These are phyloP conservation scores for Plasmodium vinckei DNA, from an alignment of 169 alveolate species.

Conservation along the genomic window DNA sequence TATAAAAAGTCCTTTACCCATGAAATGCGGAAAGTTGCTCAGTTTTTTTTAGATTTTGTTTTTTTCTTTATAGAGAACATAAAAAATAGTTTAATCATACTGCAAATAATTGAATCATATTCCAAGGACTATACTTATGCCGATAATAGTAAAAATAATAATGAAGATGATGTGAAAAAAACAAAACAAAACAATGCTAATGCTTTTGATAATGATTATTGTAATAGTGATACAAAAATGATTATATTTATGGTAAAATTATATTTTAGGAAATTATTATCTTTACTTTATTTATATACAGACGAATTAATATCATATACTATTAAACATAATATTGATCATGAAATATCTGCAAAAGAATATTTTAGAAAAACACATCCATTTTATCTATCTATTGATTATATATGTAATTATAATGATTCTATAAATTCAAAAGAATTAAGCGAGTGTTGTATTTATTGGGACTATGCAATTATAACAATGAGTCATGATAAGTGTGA, in stretches of 20 bases:
- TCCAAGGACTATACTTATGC: not conserved
- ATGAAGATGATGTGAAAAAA: not conserved
- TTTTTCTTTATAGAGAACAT: conserved; percentile 74
- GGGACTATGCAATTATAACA: conserved; percentile 72
- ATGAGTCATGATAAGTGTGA: conserved; percentile 73
- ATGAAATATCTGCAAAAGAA: conserved; percentile 39
- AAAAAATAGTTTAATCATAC: conserved; percentile 72
- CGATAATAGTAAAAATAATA: not conserved
- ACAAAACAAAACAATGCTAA: conserved; percentile 1
- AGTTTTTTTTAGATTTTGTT: conserved; percentile 57
- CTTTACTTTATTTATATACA: conserved; percentile 64
- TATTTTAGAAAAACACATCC: conserved; percentile 49
- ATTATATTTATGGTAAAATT: conserved; percentile 26
- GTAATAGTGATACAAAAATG: not conserved
- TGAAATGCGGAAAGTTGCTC: conserved; percentile 74
- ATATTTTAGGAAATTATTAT: conserved; percentile 59
- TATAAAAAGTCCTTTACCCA: conserved; percentile 26
- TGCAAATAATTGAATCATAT: conserved; percentile 63
- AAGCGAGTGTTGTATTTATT: conserved; percentile 66
- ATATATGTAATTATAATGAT: conserved; percentile 49
- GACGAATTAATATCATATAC: conserved; percentile 70
- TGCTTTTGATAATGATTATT: no score
- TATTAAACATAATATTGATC: conserved; percentile 48
- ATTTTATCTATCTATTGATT: conserved; percentile 18
- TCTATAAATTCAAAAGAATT: conserved; percentile 18